phyloP scores from a whole-genome alignment of 805 yeast species.

The Spathaspora sp. region DNA sequence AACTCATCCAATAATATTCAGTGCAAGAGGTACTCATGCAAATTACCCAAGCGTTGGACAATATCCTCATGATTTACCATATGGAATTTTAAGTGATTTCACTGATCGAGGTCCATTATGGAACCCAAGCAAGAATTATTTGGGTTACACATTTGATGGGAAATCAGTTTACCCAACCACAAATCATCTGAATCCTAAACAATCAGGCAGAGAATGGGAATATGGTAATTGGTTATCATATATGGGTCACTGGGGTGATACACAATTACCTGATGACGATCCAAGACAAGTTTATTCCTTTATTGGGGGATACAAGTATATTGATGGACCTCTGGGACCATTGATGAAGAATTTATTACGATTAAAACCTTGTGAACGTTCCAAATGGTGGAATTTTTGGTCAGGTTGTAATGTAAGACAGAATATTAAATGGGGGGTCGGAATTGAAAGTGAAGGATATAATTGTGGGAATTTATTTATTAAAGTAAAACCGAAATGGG shows the following conservation, averaged over 20 bases:
- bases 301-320: conserved; percentile 79
- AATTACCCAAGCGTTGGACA: conserved; percentile 95
- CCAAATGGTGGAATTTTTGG: conserved; percentile 92
- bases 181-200: conserved; percentile 38
- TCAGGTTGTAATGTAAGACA: conserved; percentile 76
- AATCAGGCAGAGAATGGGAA: conserved; percentile 47
- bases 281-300: conserved; percentile 83
- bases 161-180: conserved; percentile 39
- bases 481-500: conserved; percentile 48
- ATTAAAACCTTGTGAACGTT: conserved; percentile 70
- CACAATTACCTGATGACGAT: conserved; percentile 59
- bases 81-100: conserved; percentile 84
- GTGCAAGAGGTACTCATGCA: conserved; percentile 96
- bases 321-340: conserved; percentile 94
- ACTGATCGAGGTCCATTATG: conserved; percentile 94
- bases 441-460: conserved; percentile 83
- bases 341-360: conserved; percentile 71
- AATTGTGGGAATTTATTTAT: conserved; percentile 69
- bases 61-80: conserved; percentile 93
- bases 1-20: conserved; percentile 69
- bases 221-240: conserved; percentile 78
- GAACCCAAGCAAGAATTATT: conserved; percentile 83
- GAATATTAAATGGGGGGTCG: conserved; percentile 76
- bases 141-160: conserved; percentile 81
- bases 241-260: conserved; percentile 90